Evolutionary conservation across 768 basidiomycete genomes (phyloP).

Genomic region (Pulveroboletus sp.): DNA sequence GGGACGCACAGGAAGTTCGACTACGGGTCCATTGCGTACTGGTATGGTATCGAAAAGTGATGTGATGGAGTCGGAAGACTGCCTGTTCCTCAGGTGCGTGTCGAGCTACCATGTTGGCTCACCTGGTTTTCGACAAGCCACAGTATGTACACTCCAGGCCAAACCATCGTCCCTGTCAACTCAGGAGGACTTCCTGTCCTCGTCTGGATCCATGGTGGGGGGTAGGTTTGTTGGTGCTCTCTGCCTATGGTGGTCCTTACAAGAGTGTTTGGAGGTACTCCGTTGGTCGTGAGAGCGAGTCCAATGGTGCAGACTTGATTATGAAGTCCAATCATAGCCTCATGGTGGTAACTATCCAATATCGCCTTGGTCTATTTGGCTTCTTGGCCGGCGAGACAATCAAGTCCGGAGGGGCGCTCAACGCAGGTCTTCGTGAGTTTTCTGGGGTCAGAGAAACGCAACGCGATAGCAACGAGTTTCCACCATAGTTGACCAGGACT

Average conservation of each 20-base stretch:
- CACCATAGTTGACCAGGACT: constrained; percentile 2
- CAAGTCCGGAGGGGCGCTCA: neutral
- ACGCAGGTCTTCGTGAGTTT: constrained; percentile 8
- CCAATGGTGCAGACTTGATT: constrained; percentile 6
- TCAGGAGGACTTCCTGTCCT: constrained; percentile 6
- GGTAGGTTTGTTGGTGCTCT: neutral
- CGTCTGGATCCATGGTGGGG: constrained; percentile 7
- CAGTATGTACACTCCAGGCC: neutral
- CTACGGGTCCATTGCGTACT: no score
- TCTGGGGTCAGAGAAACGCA: neutral
- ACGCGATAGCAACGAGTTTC: neutral
- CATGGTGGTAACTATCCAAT: constrained; percentile 8
- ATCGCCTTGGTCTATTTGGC: constrained; percentile 7
- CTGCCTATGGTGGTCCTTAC: neutral
- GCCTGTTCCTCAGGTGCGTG: constrained; percentile 6
- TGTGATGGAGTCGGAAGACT: constrained; percentile 1
- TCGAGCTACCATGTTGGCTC: neutral
- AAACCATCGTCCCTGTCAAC: neutral
- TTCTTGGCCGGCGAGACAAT: constrained; percentile 2
- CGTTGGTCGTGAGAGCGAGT: neutral
- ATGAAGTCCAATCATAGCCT: constrained; percentile 1
- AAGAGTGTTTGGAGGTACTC: neutral
- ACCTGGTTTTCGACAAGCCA: neutral
- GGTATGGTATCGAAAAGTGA: neutral
- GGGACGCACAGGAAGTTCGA: neutral